Base-by-base conservation (phyloP, 2,329 filamentous ascomycete species). In the Claviceps sp. region DNA sequence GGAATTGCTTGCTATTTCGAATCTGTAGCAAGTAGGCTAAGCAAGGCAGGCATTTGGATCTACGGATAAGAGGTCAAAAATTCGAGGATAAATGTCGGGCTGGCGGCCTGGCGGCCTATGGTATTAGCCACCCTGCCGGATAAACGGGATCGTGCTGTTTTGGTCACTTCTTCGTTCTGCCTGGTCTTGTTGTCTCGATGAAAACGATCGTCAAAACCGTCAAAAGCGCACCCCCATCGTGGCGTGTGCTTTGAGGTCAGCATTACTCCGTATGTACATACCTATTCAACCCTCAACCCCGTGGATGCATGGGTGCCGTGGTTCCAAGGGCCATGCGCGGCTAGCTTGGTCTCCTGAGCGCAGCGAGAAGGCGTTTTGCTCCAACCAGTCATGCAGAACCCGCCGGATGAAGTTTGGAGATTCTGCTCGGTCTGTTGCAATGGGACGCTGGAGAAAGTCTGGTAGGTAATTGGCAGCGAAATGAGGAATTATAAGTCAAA, bases 61-160 rank as follows among this genome's bases (percentile, higher is more conserved):
- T 13, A 48, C n/a, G 22, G 26, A 16, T 6, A n/a, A 46, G 43
- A 5, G 7, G 24, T 24, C 8, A 18, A 22, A n/a, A 26, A 22
- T 30, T 20, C 8, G 36, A 48, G 47, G 47, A 5, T 24, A 40
- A 40, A 48, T 26, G 47, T 37, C 37, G 37, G 37, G 18, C 16
- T 48, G n/a, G 22, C 18, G 37, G 47, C 14, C 26, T 41, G 26
- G 37, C n/a, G 24, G 24, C 37, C 40, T 42, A 16, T 38, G 40
- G 47, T 24, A 48, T 22, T 14, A 36, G 22, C 14, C 36, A 47
- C 42, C 34, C 42, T 46, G 49, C 42, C 49, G 43, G 49, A 40
- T 51, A 51, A 47, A 51, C 43, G 30, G 41, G 18, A 6, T 22
- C 14, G 36, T 47, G 34, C 42, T 47, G 22, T 44, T 50, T 50